Percentiles rank a stretch among this genome's conserved stretches.
These are phyloP conservation scores for Raddia guianensis DNA, from an alignment of 176 grass and related monocot species.

Conservation along the genomic window DNA sequence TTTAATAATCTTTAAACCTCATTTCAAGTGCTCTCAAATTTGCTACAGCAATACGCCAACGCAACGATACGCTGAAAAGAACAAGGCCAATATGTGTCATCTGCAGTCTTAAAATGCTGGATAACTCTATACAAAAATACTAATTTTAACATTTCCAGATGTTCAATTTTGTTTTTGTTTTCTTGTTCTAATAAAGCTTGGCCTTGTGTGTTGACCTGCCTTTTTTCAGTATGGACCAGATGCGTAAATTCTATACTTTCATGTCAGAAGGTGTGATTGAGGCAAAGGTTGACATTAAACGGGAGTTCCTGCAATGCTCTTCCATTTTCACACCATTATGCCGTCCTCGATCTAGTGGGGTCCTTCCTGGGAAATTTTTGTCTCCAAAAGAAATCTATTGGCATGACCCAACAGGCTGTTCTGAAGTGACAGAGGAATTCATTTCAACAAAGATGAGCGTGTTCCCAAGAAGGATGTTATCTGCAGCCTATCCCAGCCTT, in stretches of 20 bases:
- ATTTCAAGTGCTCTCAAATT: too few relatives aligned
- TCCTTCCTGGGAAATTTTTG: slow-evolving; percentile 60
- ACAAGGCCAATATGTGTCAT: background rate
- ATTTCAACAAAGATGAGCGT: slow-evolving; percentile 38
- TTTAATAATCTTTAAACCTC: too few relatives aligned
- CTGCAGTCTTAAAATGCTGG: background rate
- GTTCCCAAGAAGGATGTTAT: slow-evolving; percentile 63
- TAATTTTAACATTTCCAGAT: background rate
- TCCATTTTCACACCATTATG: slow-evolving; percentile 79
- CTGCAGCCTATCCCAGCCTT: slow-evolving; percentile 70
- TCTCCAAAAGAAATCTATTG: slow-evolving; percentile 74
- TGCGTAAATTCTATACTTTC: slow-evolving; percentile 81
- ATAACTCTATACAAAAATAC: background rate
- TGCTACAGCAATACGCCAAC: too few relatives aligned
- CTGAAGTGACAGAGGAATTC: slow-evolving; percentile 58
- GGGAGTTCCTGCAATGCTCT: slow-evolving; percentile 58
- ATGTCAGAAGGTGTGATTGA: slow-evolving; percentile 63
- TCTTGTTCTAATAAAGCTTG: slow-evolving; percentile 37
- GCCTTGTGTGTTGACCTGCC: slow-evolving; percentile 37
- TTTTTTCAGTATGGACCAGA: slow-evolving; percentile 79
- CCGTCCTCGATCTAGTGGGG: slow-evolving; percentile 41
- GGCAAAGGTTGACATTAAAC: slow-evolving; percentile 68
- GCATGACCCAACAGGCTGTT: slow-evolving; percentile 88
- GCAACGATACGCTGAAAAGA: too few relatives aligned
- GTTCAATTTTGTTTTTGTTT: background rate